Conservation (phyloP, 1,284 basidiomycete species). For the Trichosporon sp. region DNA sequence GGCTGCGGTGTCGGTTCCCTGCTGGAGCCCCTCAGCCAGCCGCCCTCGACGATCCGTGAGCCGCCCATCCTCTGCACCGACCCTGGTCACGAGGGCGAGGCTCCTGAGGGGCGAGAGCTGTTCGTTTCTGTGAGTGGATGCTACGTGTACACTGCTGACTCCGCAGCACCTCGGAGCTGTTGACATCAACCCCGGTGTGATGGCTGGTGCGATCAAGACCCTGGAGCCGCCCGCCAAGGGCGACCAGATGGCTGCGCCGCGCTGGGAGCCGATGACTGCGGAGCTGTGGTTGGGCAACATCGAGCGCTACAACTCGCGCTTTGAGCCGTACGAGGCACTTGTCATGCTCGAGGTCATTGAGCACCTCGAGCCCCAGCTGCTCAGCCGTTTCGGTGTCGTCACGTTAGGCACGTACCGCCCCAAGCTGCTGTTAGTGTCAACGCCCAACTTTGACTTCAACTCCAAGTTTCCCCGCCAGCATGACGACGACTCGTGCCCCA, state of each 20-base stretch:
- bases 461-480: slow-evolving; percentile 69
- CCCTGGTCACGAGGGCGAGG: slow-evolving; percentile 7
- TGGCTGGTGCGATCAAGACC: slow-evolving; percentile 37
- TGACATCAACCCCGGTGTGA: slow-evolving; percentile 41
- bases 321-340: slow-evolving; percentile 73
- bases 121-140: slow-evolving; percentile 39
- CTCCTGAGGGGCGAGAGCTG: slow-evolving; percentile 26
- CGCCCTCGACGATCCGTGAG: slow-evolving; percentile 41
- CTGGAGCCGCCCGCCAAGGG: slow-evolving; percentile 26
- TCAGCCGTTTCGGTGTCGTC: slow-evolving; percentile 73
- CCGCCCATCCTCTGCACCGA: slow-evolving; percentile 30
- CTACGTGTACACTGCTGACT: neutral
- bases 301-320: slow-evolving; percentile 66
- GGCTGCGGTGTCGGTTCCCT: slow-evolving; percentile 47
- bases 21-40: slow-evolving; percentile 42
- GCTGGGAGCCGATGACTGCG: slow-evolving; percentile 71
- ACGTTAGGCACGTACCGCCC: slow-evolving; percentile 81
- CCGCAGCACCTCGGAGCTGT: slow-evolving; percentile 45
- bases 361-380: slow-evolving; percentile 66
- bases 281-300: slow-evolving; percentile 79
- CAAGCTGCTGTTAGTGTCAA: slow-evolving; percentile 73
- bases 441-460: slow-evolving; percentile 71
- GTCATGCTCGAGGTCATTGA: slow-evolving; percentile 89
- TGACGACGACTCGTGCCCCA: slow-evolving; percentile 40
- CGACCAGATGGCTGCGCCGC: slow-evolving; percentile 28